Conservation (phyloP, 495 filamentous ascomycete genomes). For the Astrothelium subdiscretum region DNA sequence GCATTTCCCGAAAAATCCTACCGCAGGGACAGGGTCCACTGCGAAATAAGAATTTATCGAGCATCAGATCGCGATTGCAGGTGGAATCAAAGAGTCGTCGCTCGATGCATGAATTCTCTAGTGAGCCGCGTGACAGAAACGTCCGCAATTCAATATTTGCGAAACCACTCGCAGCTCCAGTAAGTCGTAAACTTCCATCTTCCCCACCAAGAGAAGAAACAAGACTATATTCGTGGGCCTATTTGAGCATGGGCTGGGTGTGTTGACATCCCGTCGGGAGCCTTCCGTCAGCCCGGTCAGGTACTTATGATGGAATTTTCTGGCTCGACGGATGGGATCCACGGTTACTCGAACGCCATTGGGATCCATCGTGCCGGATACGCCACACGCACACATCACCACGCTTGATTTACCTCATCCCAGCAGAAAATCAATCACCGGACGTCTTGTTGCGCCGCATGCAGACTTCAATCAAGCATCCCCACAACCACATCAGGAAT, state of each 20-base stretch:
- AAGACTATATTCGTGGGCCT: background rate
- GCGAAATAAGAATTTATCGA: background rate
- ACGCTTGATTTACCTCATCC: background rate
- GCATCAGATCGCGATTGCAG: background rate
- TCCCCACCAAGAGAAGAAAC: background rate
- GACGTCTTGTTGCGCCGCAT: background rate
- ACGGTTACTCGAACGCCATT: slow-evolving; percentile 1
- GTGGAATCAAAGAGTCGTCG: background rate
- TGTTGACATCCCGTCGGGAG: background rate
- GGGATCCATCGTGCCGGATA: background rate
- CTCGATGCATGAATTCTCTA: background rate
- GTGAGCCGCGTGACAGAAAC: background rate
- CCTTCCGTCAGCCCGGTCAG: slow-evolving; percentile 1
- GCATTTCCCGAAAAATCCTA: background rate
- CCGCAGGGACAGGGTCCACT: background rate
- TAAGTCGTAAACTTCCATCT: background rate
- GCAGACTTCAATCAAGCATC: background rate
- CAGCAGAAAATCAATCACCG: background rate
- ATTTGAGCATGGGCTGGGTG: background rate
- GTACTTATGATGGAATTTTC: background rate
- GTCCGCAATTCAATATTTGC: background rate
- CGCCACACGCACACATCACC: background rate
- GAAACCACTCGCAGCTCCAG: background rate
- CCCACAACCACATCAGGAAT: background rate
- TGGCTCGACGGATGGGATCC: background rate